phyloP scores from a whole-genome alignment of 345 rosid species.

The Pistacia vera region DNA sequence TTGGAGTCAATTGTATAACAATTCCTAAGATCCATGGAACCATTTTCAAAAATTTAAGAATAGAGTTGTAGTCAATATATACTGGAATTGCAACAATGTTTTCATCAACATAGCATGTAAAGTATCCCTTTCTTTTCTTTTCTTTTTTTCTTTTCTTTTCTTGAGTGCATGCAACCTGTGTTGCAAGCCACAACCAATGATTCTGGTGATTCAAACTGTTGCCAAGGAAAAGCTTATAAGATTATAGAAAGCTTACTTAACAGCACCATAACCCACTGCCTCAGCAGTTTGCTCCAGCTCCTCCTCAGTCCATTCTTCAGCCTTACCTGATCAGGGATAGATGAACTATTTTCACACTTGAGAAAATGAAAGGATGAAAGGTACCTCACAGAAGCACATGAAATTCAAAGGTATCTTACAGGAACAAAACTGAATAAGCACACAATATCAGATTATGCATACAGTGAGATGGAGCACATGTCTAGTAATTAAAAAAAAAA shows the following conservation, averaged over 20 bases:
- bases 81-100: not conserved
- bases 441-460: not conserved
- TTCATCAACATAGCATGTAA: not conserved
- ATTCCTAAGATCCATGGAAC: not conserved
- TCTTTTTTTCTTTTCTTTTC: not conserved
- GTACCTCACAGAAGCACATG: not conserved
- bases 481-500: slow-evolving; percentile 12
- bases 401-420: slow-evolving; percentile 1
- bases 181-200: not conserved
- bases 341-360: not conserved
- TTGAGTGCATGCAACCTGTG: not conserved
- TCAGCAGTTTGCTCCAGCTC: slow-evolving; percentile 92
- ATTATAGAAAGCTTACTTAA: slow-evolving; percentile 65
- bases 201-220: not conserved
- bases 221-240: not conserved
- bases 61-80: not conserved
- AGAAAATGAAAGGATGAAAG: slow-evolving; percentile 5
- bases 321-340: slow-evolving; percentile 60
- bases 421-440: not conserved
- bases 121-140: not conserved
- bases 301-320: slow-evolving; percentile 78
- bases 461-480: slow-evolving; percentile 13
- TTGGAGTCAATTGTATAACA: not conserved
- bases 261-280: slow-evolving; percentile 97
- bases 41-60: not conserved